These are phyloP conservation scores for Tetragonia tetragonoides DNA, from an alignment of 148 eudicot genomes.

Conservation along the genomic window DNA sequence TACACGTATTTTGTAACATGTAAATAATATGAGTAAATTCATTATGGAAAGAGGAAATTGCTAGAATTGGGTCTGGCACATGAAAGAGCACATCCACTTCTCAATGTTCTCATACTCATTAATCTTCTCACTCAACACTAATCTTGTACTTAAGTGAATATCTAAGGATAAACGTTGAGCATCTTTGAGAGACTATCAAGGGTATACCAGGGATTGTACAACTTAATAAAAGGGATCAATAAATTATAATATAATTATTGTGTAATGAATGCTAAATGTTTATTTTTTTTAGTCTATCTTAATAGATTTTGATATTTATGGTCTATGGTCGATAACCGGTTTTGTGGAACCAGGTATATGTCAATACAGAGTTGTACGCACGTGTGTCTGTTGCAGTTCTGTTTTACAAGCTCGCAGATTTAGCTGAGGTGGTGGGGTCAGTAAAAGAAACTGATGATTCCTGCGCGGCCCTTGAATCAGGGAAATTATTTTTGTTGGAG, in stretches of 20 bases:
- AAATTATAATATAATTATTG: neutral
- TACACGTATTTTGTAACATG: neutral
- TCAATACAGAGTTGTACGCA: slow-evolving; percentile 95
- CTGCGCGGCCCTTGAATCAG: slow-evolving; percentile 59
- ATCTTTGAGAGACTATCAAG: neutral
- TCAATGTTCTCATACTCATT: neutral
- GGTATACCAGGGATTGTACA: neutral
- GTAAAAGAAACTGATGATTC: slow-evolving; percentile 38
- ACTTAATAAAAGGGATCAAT: neutral
- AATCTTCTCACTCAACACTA: neutral
- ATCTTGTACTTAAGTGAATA: neutral
- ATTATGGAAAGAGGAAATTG: neutral
- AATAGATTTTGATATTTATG: neutral
- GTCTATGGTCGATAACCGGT: neutral
- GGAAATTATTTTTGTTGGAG: slow-evolving; percentile 80
- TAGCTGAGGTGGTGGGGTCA: slow-evolving; percentile 42
- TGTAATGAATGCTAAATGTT: neutral
- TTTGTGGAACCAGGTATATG: slow-evolving; percentile 51
- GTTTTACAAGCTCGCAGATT: slow-evolving; percentile 71
- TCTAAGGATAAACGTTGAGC: neutral
- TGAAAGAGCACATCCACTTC: neutral
- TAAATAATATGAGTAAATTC: neutral
- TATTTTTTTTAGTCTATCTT: neutral
- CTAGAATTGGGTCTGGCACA: neutral
- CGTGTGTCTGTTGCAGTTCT: slow-evolving; percentile 95